Evolutionary conservation across 129 eudicot species (phyloP).

Genomic region (Chrysanthemum makinoi): DNA sequence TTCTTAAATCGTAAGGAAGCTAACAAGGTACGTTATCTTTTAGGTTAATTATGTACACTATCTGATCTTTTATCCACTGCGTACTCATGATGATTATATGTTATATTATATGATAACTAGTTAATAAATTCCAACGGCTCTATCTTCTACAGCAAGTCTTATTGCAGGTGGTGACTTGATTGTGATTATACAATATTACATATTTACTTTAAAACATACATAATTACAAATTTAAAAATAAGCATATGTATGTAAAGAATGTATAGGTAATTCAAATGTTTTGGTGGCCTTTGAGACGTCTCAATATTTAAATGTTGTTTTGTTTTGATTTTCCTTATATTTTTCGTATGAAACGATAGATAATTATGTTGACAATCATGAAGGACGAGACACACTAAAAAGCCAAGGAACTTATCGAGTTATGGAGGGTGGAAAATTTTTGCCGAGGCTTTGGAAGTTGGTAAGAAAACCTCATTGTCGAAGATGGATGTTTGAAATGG

Average conservation of each 20-base stretch:
- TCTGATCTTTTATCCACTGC: too few relatives aligned
- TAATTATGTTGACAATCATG: conserved; percentile 67
- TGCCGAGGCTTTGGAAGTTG: conserved; percentile 78
- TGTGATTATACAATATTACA: background rate
- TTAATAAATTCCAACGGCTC: too few relatives aligned
- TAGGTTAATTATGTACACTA: too few relatives aligned
- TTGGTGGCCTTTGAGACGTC: conserved; percentile 8
- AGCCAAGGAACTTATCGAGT: conserved; percentile 56
- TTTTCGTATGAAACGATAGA: conserved; percentile 44
- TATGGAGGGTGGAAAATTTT: conserved; percentile 73
- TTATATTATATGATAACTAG: too few relatives aligned
- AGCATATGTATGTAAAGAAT: too few relatives aligned
- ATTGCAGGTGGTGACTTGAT: background rate
- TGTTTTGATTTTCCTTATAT: conserved; percentile 15
- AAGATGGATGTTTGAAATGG: conserved; percentile 99
- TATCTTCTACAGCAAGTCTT: background rate
- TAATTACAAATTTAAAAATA: too few relatives aligned
- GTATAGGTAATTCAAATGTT: background rate
- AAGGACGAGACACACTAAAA: conserved; percentile 56
- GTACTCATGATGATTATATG: too few relatives aligned
- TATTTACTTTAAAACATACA: too few relatives aligned
- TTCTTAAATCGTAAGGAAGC: too few relatives aligned
- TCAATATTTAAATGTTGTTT: background rate
- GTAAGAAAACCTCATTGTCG: conserved; percentile 64
- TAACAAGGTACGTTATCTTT: too few relatives aligned